phyloP scores from a whole-genome alignment of 208 protist genomes.

The Porcisia deanei region DNA sequence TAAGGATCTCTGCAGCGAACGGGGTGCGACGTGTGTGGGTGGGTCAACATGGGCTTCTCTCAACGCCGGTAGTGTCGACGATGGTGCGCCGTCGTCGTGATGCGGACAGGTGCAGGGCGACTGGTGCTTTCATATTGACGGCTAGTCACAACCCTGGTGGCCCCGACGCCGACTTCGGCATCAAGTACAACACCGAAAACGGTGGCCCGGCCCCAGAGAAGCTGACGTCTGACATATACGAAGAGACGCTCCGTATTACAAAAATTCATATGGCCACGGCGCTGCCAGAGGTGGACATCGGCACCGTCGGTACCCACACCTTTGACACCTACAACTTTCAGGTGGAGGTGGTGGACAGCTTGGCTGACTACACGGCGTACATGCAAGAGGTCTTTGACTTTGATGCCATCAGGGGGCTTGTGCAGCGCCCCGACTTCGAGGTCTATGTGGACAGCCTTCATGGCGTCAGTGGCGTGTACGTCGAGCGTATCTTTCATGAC shows the following conservation, averaged over 20 bases:
- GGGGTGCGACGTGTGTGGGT: constrained; percentile 89
- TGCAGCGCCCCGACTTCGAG: constrained; percentile 82
- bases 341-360: constrained; percentile 93
- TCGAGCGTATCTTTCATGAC: constrained; percentile 90
- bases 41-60: constrained; percentile 94
- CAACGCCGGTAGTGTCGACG: constrained; percentile 96
- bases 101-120: constrained; percentile 41
- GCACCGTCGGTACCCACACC: constrained; percentile 46
- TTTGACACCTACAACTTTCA: constrained; percentile 48
- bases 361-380: constrained; percentile 89
- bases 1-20: constrained; percentile 94
- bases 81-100: constrained; percentile 85
- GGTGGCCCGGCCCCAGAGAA: constrained; percentile 96
- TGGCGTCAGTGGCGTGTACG: constrained; percentile 96
- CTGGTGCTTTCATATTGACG: constrained; percentile 96
- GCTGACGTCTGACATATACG: constrained; percentile 94
- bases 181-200: constrained; percentile 98
- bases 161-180: constrained; percentile 96
- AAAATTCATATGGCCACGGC: constrained; percentile 57
- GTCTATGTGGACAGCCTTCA: constrained; percentile 94
- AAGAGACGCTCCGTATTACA: constrained; percentile 80
- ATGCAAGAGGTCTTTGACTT: constrained; percentile 97
- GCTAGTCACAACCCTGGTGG: constrained; percentile 99
- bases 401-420: constrained; percentile 60
- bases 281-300: constrained; percentile 57